Evolutionary conservation across 192 early-diverging fungal genomes (phyloP).

Genomic region (Backusella tarrabulga): DNA sequence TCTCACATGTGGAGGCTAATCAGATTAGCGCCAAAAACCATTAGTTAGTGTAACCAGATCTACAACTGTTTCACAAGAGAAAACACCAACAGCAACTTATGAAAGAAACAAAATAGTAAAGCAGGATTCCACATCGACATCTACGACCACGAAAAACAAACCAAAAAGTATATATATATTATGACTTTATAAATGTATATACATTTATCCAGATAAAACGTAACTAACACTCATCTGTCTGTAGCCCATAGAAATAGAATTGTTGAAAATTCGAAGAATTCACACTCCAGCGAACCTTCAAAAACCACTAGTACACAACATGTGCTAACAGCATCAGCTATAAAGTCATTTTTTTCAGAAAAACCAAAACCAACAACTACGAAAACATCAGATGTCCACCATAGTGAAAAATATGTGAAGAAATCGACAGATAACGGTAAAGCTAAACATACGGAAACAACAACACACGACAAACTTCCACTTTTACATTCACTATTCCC

Average conservation of each 20-base stretch:
- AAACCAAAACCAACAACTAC: background rate
- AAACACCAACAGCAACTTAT: background rate
- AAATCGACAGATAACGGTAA: background rate
- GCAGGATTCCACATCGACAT: background rate
- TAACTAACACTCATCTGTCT: background rate
- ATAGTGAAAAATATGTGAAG: background rate
- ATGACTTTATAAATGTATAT: background rate
- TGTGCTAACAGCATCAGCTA: background rate
- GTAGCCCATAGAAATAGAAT: background rate
- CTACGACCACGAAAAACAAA: background rate
- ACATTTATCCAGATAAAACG: background rate
- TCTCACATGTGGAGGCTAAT: background rate
- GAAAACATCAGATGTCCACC: background rate
- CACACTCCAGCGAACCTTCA: background rate
- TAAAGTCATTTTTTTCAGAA: background rate
- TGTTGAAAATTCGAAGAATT: background rate
- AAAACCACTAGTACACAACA: background rate
- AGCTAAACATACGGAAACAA: background rate
- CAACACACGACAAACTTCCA: background rate
- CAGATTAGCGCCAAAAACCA: background rate
- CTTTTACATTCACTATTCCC: background rate
- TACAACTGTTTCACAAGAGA: background rate
- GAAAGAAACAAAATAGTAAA: background rate
- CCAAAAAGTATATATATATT: background rate
- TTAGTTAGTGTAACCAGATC: background rate